These are phyloP conservation scores for Podochytrium sp. DNA, from an alignment of 192 early-diverging fungal genomes.

Conservation along the genomic window DNA sequence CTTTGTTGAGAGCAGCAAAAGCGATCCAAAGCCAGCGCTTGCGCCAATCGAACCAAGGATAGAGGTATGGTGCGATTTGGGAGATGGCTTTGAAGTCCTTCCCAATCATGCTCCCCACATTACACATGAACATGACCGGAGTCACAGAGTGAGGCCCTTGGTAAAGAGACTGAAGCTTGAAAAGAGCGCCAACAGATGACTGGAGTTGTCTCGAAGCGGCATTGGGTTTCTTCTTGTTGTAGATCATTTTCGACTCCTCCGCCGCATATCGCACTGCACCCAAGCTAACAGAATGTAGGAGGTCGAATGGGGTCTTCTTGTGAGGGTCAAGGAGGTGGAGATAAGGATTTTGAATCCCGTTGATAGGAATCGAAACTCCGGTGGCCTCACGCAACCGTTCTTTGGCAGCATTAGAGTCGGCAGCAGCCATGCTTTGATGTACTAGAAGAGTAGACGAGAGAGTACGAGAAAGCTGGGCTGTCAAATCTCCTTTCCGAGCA, in stretches of 20 bases:
- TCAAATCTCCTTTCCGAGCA: not conserved
- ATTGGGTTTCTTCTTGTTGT: not conserved
- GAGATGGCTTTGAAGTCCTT: not conserved
- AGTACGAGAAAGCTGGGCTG: not conserved
- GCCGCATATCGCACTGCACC: not conserved
- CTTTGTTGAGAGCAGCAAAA: not conserved
- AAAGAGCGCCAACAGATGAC: not conserved
- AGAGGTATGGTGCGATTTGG: not conserved
- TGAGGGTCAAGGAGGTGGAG: constrained; percentile 2
- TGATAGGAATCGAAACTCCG: not conserved
- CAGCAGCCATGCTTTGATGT: not conserved
- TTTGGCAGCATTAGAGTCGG: not conserved
- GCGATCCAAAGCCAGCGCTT: constrained; percentile 7
- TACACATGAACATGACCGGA: not conserved
- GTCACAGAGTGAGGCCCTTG: not conserved
- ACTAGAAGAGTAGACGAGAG: not conserved
- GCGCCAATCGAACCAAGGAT: not conserved
- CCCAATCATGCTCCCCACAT: not conserved
- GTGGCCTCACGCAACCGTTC: not conserved
- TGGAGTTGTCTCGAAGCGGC: not conserved
- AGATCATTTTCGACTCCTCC: not conserved
- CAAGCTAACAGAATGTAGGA: not conserved
- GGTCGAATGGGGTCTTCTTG: not conserved
- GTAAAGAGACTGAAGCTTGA: not conserved
- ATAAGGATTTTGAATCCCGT: not conserved